A percentile compares a stretch with the other conserved stretches of the same genome.
Evolutionary conservation across 164 flowering plant genomes (phyloP).

Genomic region (Platanus orientalis): DNA sequence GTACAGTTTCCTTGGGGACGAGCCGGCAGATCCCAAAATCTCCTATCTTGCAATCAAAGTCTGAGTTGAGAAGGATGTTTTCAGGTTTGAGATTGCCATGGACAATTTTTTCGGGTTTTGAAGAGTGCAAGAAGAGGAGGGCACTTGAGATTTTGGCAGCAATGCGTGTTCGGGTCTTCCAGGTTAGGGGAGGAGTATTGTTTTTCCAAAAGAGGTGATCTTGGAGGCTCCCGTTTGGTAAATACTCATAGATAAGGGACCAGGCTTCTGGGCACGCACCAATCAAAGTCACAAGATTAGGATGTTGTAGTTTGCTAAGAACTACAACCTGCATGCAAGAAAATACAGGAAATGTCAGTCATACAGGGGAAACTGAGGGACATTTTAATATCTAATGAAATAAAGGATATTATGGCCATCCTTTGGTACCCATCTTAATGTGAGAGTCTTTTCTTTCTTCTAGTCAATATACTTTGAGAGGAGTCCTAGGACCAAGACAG

Average conservation of each 20-base stretch:
- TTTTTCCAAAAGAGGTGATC: slow-evolving; percentile 43
- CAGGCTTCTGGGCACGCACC: slow-evolving; percentile 77
- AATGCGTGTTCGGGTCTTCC: slow-evolving; percentile 63
- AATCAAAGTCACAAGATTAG: slow-evolving; percentile 59
- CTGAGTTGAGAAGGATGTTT: slow-evolving; percentile 61
- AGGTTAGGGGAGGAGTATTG: slow-evolving; percentile 40
- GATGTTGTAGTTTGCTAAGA: slow-evolving; percentile 67
- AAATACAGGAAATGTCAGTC: neutral
- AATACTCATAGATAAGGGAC: slow-evolving; percentile 70
- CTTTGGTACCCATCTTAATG: slow-evolving; percentile 1
- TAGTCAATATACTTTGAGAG: neutral
- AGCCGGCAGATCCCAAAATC: slow-evolving; percentile 63
- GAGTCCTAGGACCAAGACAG: neutral
- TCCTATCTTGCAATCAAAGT: slow-evolving; percentile 64
- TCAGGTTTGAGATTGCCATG: slow-evolving; percentile 78
- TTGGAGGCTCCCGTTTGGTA: slow-evolving; percentile 68
- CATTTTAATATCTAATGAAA: neutral
- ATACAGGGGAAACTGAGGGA: neutral
- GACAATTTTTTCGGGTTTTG: slow-evolving; percentile 55
- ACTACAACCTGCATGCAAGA: slow-evolving; percentile 48
- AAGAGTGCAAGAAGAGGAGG: slow-evolving; percentile 68
- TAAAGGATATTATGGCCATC: neutral
- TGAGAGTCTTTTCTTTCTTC: neutral
- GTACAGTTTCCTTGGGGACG: slow-evolving; percentile 36
- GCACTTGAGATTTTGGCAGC: slow-evolving; percentile 65